Evolutionary conservation across 2,329 filamentous ascomycete genomes (phyloP), one percentile per base, ranked within the genome.

Genomic region (Colletotrichum gloeosporioides): DNA sequence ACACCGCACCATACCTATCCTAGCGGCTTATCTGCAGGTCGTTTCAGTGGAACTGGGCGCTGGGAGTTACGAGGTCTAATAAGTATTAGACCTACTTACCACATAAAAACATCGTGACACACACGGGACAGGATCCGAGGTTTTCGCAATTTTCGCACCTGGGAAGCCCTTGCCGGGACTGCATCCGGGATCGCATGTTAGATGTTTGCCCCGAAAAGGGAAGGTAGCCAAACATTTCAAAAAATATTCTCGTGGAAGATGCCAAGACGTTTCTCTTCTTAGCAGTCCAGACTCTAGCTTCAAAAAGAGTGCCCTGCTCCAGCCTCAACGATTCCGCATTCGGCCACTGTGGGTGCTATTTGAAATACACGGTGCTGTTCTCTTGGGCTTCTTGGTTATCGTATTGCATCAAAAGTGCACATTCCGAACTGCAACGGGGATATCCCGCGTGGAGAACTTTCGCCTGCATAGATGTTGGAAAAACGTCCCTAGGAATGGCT

Each of bases 31-130:
- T 31, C 49, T 36, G 66, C 49, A 27, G n/a, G 16, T 69, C 22
- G 2, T 36, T 39, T 22, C 27, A 34, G 31, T 18, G 31, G 18
- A 27, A 27, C 29, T 68, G 44, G 65, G 18, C 12, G 53, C 25
- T 69, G 29, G 44, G n/a, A 36, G 53, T 69, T 59, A 59, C 9
- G 66, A 53, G 66, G 31, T 69, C 49, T 69, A 59, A 69, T 59
- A 69, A n/a, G 12, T 69, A 69, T 69, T 59, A 69, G 49, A 69
- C 66, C 66, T n/a, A 25, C 10, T n/a, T n/a, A 39, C 49, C 49
- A 59, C 63, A 31, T 66, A 10, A 36, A 53, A 66, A 66, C n/a
- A 55, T 27, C 25, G 53, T 69, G 49, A 59, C 53, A 59, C 63
- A 10, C 25, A 29, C 55, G 55, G 55, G 55, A 59, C 4, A 25